These are phyloP conservation scores for Colletotrichum sp. DNA, from an alignment of 2,329 filamentous ascomycete species.

Conservation along the genomic window DNA sequence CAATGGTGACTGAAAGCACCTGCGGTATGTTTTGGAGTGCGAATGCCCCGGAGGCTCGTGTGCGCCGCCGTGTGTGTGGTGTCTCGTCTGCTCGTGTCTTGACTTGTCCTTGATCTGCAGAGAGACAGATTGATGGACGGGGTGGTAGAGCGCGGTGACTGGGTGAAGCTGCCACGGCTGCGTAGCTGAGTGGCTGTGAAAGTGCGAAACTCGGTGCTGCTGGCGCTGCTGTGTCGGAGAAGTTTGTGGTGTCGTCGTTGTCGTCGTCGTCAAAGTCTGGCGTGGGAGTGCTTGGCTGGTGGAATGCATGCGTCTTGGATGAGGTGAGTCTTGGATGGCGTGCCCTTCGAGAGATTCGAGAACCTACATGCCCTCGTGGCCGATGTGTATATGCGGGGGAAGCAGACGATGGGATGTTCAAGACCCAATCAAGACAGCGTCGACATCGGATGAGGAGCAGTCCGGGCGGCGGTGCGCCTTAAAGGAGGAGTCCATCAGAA, in stretches of 20 bases:
- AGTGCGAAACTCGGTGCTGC: neutral
- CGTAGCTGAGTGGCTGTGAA: neutral
- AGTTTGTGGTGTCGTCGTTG: neutral
- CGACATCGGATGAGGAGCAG: slow-evolving; percentile 8
- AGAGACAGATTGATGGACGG: neutral
- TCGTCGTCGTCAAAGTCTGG: neutral
- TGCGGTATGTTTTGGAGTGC: neutral
- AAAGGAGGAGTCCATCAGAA: neutral
- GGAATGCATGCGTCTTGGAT: neutral
- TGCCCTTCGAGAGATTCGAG: neutral
- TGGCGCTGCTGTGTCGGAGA: neutral
- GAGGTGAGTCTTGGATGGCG: neutral
- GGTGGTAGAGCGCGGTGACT: neutral
- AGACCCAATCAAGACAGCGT: neutral
- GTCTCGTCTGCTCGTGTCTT: neutral
- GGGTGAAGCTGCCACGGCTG: neutral
- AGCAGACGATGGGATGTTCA: neutral
- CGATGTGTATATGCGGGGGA: slow-evolving; percentile 3
- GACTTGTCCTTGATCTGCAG: neutral
- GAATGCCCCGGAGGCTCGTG: neutral
- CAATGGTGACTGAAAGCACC: neutral
- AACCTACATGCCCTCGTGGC: neutral
- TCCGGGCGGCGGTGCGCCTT: neutral
- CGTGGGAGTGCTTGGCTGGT: neutral
- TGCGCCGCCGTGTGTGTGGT: neutral